Percentiles rank a stretch among this genome's conserved stretches.
phyloP scores from a whole-genome alignment of 176 grass and related monocot species.

The Cenchrus purpureus region DNA sequence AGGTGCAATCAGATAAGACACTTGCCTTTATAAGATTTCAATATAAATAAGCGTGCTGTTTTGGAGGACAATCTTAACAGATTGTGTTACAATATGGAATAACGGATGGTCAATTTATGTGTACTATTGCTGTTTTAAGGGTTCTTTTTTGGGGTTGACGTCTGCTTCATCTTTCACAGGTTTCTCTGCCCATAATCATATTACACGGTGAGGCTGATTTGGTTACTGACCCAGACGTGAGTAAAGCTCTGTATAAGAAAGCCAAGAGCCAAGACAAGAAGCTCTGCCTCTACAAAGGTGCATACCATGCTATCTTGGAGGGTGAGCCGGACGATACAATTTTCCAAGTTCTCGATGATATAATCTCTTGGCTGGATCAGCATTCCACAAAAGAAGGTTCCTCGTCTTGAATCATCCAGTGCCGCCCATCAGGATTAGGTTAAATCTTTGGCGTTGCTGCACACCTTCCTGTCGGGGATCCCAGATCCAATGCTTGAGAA shows the following conservation, averaged over 20 bases:
- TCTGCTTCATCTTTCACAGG: slow-evolving; percentile 46
- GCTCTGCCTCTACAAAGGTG: slow-evolving; percentile 73
- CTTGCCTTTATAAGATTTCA: neutral
- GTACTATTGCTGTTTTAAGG: neutral
- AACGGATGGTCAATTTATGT: neutral
- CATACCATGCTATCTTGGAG: slow-evolving; percentile 79
- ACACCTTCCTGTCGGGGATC: neutral
- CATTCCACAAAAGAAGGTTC: slow-evolving; percentile 50
- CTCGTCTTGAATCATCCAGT: slow-evolving; percentile 25
- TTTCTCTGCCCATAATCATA: slow-evolving; percentile 87
- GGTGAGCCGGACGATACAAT: slow-evolving; percentile 89
- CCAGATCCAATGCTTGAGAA: neutral
- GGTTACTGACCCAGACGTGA: slow-evolving; percentile 84
- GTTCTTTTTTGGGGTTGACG: neutral
- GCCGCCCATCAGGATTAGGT: neutral
- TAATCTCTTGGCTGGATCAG: slow-evolving; percentile 82
- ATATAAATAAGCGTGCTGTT: neutral
- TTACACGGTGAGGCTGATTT: slow-evolving; percentile 85
- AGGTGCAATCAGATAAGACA: neutral
- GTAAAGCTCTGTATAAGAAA: slow-evolving; percentile 92
- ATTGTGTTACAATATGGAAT: neutral
- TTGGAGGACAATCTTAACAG: neutral
- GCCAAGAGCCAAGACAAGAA: slow-evolving; percentile 86
- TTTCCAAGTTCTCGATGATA: slow-evolving; percentile 78
- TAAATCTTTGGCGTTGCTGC: neutral